Evolutionary conservation across 2,329 filamentous ascomycete species (phyloP).

Genomic region (Rhinocladiella similis): DNA sequence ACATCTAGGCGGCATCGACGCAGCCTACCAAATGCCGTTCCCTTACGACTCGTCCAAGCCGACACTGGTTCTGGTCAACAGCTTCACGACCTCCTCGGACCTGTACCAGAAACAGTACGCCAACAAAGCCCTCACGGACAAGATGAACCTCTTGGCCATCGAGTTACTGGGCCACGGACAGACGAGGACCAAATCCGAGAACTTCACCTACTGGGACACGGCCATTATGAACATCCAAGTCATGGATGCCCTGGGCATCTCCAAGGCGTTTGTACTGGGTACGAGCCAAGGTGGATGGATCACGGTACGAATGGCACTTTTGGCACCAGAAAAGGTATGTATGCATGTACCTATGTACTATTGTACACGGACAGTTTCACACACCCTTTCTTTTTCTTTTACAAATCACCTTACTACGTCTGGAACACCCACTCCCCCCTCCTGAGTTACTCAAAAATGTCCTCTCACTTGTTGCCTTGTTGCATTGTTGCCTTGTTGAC

Average conservation of each 20-base stretch:
- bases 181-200: constrained; percentile 42
- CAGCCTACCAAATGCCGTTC: constrained; percentile 48
- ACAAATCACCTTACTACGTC: too few species aligned
- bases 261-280: constrained; percentile 40
- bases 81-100: constrained; percentile 51
- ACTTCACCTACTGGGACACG: constrained; percentile 58
- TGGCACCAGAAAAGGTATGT: constrained; percentile 48
- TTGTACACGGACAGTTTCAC: too few species aligned
- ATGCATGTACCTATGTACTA: background rate
- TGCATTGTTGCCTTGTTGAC: too few species aligned
- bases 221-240: constrained; percentile 47
- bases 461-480: background rate
- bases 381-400: too few species aligned
- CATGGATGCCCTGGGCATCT: constrained; percentile 26
- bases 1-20: constrained; percentile 52
- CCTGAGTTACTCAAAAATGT: too few species aligned
- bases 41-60: constrained; percentile 52
- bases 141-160: constrained; percentile 54
- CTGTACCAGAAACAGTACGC: constrained; percentile 45
- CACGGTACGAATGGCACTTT: constrained; percentile 51
- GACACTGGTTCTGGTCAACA: constrained; percentile 53
- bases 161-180: constrained; percentile 55
- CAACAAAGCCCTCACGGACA: constrained; percentile 36
- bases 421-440: too few species aligned
- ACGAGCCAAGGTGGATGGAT: constrained; percentile 58